Base-by-base conservation (phyloP, 1,284 basidiomycete species). In the Laetiporus sulphureus region DNA sequence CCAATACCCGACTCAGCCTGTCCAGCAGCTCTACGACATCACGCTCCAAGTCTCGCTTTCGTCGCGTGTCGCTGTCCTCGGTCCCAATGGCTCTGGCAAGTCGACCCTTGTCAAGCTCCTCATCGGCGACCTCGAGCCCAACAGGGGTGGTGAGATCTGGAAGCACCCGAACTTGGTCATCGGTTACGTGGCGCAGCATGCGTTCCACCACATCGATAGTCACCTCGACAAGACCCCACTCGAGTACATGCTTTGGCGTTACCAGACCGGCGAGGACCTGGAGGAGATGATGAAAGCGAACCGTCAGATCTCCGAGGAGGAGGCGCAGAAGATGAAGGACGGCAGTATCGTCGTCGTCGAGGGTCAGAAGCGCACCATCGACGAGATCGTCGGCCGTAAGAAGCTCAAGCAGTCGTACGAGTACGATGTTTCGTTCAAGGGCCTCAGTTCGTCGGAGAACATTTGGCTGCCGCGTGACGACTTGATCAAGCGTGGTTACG, bases 151-250 rank as follows among this genome's bases (percentile, higher is more conserved):
- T 75, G 91, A 94, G 70, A 86, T 90, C 68, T 97, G 94, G 94
- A 96, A 94, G 77, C 93, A 97, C 75, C 94, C 94, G 49, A 97
- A 97, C 79, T 79, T 97, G 77, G 93, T 97, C 72, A 94, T 96
- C 53, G 93, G 93, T 65, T 97, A 97, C 73, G 93, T 97, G 55
- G 93, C 93, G 41, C 93, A 97, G 71, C 93, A 97, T 71, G 94
- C 93, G 52, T 96, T 95, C 91, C 92, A 96, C 77, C 94, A 96
- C 69, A 97, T 97, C 60, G 93, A 97, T 67, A 72, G 91, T 67
- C 93, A 96, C 66, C 89, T 97, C 63, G 93, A 96, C 79, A 94
- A 93, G 77, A 96, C 93, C 27, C 91, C 94, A 43, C 85, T 97
- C 58, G 91, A 97, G 73, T 97, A 97, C 81, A 92, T 97, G 87